A percentile compares a stretch with the other conserved stretches of the same genome.
Conservation (phyloP, 305 asterid species). For the Striga hermonthica region DNA sequence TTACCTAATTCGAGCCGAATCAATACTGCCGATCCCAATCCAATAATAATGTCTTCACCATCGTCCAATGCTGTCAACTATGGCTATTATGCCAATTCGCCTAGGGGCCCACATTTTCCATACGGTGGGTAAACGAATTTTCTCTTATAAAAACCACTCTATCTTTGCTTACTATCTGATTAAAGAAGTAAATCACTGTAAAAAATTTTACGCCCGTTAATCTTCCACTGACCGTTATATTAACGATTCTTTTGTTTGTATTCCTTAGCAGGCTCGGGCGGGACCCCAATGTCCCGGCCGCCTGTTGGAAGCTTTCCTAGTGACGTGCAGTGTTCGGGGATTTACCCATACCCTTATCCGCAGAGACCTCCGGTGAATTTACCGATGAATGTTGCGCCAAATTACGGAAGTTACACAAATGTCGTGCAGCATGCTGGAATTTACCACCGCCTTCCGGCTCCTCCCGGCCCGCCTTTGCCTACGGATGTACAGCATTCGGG, state of each 20-base stretch:
- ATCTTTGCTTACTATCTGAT: too few relatives aligned
- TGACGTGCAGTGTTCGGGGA: constrained; percentile 22
- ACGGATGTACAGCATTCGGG: constrained; percentile 16
- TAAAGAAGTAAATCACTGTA: too few relatives aligned
- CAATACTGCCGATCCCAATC: constrained; percentile 24
- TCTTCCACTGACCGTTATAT: background rate
- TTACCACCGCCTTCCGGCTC: constrained; percentile 2
- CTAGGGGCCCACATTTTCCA: constrained; percentile 26
- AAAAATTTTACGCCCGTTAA: background rate
- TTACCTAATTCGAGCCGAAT: constrained; percentile 22
- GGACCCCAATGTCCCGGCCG: constrained; percentile 29
- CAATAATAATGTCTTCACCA: constrained; percentile 14
- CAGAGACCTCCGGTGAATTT: background rate
- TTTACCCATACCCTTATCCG: constrained; percentile 18
- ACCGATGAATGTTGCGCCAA: constrained; percentile 14
- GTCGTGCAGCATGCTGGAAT: constrained; percentile 20
- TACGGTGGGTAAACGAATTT: constrained; percentile 32
- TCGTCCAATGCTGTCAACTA: constrained; percentile 1
- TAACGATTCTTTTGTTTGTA: background rate
- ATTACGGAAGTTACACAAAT: constrained; percentile 28
- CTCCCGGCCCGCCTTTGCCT: background rate
- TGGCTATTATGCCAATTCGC: constrained; percentile 19
- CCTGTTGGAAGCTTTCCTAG: constrained; percentile 28
- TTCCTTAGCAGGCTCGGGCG: constrained; percentile 29
- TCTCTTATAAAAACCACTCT: background rate